Conservation (phyloP, 2,329 filamentous ascomycete genomes). For the Colletotrichum neosansevieriae region DNA sequence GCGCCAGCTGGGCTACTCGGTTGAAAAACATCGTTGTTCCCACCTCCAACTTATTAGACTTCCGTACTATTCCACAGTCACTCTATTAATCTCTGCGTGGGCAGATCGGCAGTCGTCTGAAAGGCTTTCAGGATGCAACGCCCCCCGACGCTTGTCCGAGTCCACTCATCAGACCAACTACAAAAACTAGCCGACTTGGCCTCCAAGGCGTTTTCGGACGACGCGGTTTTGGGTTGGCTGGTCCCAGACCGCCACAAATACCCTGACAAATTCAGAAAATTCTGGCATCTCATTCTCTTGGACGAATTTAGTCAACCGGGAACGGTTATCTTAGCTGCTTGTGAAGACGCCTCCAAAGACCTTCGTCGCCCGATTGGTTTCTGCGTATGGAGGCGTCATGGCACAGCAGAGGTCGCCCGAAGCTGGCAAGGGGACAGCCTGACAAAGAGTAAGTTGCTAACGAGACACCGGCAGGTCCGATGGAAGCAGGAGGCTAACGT, state of each 20-base stretch:
- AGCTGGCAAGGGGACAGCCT: not conserved
- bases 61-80: too few relatives aligned
- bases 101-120: too few relatives aligned
- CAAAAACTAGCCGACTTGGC: not conserved
- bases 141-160: not conserved
- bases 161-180: not conserved
- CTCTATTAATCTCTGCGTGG: too few relatives aligned
- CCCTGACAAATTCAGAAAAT: not conserved
- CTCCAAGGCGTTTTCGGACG: not conserved
- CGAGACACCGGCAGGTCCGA: not conserved
- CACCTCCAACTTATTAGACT: too few relatives aligned
- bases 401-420: not conserved
- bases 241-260: not conserved
- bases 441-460: not conserved
- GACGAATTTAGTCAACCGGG: not conserved
- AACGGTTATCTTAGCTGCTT: not conserved
- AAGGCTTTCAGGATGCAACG: not conserved
- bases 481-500: not conserved
- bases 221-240: not conserved
- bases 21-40: too few relatives aligned
- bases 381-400: not conserved
- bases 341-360: not conserved
- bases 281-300: conserved; percentile 12
- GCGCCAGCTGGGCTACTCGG: too few relatives aligned
- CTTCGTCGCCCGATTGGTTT: not conserved